phyloP scores from a whole-genome alignment of 495 filamentous ascomycete genomes.

The Aspergillus cristatus region DNA sequence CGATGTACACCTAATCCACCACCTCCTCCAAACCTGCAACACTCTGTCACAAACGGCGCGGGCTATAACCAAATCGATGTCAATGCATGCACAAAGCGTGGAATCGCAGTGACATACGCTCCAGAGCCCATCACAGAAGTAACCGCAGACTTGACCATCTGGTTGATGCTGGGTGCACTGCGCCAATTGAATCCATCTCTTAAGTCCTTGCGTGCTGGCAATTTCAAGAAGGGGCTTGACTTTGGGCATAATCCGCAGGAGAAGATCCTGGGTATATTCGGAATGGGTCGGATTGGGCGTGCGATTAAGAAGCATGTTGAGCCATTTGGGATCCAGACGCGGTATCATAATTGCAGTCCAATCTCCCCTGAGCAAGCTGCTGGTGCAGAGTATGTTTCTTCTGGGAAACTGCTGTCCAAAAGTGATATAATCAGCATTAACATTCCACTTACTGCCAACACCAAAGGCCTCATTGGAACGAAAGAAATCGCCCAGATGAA shows the following conservation, averaged over 20 bases:
- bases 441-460: conserved; percentile 46
- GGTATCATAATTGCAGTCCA: conserved; percentile 44
- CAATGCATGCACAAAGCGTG: conserved; percentile 42
- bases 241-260: conserved; percentile 44
- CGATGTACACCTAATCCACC: neutral
- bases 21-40: neutral
- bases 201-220: conserved; percentile 33
- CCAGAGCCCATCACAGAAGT: conserved; percentile 49
- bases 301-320: conserved; percentile 20
- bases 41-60: conserved; percentile 27
- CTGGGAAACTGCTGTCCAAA: conserved; percentile 45
- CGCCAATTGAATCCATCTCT: conserved; percentile 35
- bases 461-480: conserved; percentile 41
- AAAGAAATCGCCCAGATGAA: conserved; percentile 49
- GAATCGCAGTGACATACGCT: conserved; percentile 55
- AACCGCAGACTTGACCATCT: neutral
- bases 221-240: conserved; percentile 31
- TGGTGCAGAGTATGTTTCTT: conserved; percentile 44
- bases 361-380: conserved; percentile 25
- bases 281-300: conserved; percentile 66
- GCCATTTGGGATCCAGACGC: conserved; percentile 42
- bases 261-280: conserved; percentile 52
- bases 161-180: conserved; percentile 49
- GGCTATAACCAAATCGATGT: conserved; percentile 64
- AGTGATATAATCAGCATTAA: conserved; percentile 57